These are phyloP conservation scores for Metschnikowia lachancei DNA, from an alignment of 805 yeast species.

Conservation along the genomic window DNA sequence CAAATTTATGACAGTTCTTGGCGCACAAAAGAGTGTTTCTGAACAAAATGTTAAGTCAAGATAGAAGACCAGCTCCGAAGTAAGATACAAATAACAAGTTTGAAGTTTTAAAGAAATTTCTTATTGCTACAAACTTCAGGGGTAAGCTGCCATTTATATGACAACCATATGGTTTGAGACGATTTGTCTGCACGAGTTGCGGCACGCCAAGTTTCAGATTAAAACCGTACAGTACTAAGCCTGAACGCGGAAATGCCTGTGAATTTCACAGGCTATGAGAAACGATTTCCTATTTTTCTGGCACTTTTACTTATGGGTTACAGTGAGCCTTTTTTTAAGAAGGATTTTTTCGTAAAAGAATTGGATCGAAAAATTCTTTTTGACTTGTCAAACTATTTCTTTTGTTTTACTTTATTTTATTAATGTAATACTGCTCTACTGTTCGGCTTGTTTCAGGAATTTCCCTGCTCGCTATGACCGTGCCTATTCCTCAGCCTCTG, in stretches of 20 bases:
- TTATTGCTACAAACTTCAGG: too few species aligned
- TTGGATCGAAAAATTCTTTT: too few species aligned
- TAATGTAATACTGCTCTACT: too few species aligned
- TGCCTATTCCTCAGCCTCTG: constrained; percentile 2
- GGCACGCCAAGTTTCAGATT: constrained; percentile 7
- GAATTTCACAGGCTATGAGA: not conserved
- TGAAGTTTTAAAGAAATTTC: not conserved
- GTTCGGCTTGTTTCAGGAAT: constrained; percentile 1
- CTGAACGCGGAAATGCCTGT: constrained; percentile 7
- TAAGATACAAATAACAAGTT: not conserved
- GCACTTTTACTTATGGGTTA: too few species aligned
- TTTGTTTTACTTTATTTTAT: too few species aligned
- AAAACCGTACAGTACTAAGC: not conserved
- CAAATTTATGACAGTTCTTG: not conserved
- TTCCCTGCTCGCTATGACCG: not conserved
- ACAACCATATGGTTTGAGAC: not conserved
- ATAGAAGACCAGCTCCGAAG: constrained; percentile 5
- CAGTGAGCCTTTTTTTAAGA: too few species aligned
- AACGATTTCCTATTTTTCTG: not conserved
- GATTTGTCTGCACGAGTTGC: not conserved
- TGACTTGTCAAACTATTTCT: too few species aligned
- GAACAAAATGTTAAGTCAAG: too few species aligned
- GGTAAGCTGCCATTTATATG: not conserved
- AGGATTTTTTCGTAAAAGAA: too few species aligned
- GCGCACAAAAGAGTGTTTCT: not conserved